Base-by-base conservation (phyloP, 306 rosid genomes). In the Quercus cerris region DNA sequence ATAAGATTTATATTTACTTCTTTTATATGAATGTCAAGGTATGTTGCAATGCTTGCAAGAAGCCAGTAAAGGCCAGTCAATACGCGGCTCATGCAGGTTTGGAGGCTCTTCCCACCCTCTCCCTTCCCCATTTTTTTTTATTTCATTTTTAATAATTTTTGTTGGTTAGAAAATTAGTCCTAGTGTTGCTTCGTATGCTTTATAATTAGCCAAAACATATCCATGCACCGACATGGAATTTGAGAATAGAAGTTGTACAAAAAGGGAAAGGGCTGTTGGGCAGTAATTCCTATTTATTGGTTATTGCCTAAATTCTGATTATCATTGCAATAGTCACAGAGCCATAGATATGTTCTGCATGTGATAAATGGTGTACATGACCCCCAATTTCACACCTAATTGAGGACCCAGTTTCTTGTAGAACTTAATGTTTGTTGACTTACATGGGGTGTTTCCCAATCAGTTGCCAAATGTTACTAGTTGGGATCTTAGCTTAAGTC, bases 21-120 rank as follows among this genome's bases (percentile, higher is more conserved):
- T 55, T 80, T 62, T 67, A 51, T 88, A 80, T 85, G 72, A 74
- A 71, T 75, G 74, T 86, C 83, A 69, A 95, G 99, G 99, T 95
- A 75, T 85, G 93, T 81, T 95, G 99, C 89, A 93, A 90, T 85
- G 85, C 72, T 83, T 95, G 99, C 89, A 95, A 95, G 90, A 95
- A 88, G 86, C 94, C 97, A 75, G 80, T 95, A 82, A 90, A 85
- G 91, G 90, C 92, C 81, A 93, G 93, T 69, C 97, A 89, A 78
- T 93, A 87, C 74, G 89, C 87, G 19, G 87, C 87, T 85, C 99
- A 95, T 89, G 91, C 96, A 90, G 99, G 99, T 95, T 74, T 73
- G 88, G 79, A 77, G 76, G 66, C 74, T 52, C 15, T 66, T 77
- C 79, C 44, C 77, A 51, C 8, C 28, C 46, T 35, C 66, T 63